phyloP scores from a whole-genome alignment of 176 grass and related monocot genomes.

The Chloris gayana region DNA sequence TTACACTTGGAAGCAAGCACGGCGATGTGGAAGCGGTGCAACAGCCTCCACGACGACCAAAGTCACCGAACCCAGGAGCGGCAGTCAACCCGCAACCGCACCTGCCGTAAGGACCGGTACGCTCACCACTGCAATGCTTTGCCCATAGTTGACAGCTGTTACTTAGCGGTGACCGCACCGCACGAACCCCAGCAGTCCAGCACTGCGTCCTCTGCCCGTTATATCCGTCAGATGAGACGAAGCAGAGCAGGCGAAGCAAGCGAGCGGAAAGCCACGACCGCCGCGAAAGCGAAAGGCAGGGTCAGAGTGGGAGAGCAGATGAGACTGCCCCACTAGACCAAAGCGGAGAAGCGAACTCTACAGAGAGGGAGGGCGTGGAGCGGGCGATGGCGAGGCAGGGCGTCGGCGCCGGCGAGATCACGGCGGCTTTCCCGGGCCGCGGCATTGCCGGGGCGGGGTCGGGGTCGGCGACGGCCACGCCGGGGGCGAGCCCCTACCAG shows the following conservation, averaged over 20 bases:
- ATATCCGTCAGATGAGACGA: not conserved
- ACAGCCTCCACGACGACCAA: not conserved
- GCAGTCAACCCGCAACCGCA: too few relatives aligned
- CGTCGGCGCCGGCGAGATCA: conserved; percentile 37
- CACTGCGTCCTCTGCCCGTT: too few relatives aligned
- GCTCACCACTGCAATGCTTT: conserved; percentile 7
- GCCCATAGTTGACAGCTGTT: not conserved
- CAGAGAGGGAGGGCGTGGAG: not conserved
- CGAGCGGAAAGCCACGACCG: conserved; percentile 32
- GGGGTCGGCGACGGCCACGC: conserved; percentile 12
- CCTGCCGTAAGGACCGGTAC: not conserved
- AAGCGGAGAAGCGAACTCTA: conserved; percentile 16
- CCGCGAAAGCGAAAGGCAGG: conserved; percentile 39
- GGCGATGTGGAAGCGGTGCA: conserved; percentile 26
- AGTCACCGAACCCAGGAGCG: not conserved
- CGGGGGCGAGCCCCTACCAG: conserved; percentile 52
- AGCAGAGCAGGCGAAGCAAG: conserved; percentile 45
- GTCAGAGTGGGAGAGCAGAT: conserved; percentile 14
- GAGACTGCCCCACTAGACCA: conserved; percentile 13
- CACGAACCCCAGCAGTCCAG: not conserved
- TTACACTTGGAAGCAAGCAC: not conserved
- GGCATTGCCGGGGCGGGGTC: conserved; percentile 19
- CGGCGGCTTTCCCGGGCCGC: conserved; percentile 16
- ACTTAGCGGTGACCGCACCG: conserved; percentile 4
- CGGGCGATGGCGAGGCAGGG: conserved; percentile 39